A percentile compares a stretch with the other conserved stretches of the same genome.
Conservation (phyloP, 2,329 filamentous ascomycete genomes). For the Xylogone sp. region DNA sequence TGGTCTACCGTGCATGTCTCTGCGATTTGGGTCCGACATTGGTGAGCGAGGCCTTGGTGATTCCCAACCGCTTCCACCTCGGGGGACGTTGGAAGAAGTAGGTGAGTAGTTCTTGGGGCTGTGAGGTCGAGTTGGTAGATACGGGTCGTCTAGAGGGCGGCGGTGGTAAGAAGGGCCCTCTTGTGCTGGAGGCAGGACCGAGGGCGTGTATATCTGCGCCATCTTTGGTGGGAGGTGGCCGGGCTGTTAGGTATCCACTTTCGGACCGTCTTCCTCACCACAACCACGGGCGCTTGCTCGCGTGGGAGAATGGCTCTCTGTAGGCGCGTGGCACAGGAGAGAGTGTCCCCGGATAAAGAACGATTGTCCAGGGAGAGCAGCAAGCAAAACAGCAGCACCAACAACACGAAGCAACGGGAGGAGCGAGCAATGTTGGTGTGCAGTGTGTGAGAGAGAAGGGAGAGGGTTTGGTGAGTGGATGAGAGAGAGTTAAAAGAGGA, state of each 20-base stretch:
- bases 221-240: constrained; percentile 14
- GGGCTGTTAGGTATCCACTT: constrained; percentile 4
- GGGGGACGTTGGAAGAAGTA: not conserved
- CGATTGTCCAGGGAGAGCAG: not conserved
- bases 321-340: constrained; percentile 19
- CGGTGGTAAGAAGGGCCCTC: not conserved
- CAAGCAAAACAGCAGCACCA: too few species aligned
- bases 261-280: constrained; percentile 12
- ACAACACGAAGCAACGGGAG: too few species aligned
- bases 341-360: not conserved
- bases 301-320: constrained; percentile 14
- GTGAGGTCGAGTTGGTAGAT: not conserved
- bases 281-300: constrained; percentile 13
- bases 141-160: not conserved
- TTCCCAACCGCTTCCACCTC: constrained; percentile 13
- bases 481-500: not conserved
- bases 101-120: not conserved
- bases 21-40: constrained; percentile 12
- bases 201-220: constrained; percentile 25
- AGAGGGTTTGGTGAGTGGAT: not conserved
- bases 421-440: too few species aligned
- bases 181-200: not conserved
- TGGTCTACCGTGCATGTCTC: not conserved
- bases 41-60: constrained; percentile 15
- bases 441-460: not conserved